phyloP scores from a whole-genome alignment of 306 rosid genomes.

The Prunus salicina region DNA sequence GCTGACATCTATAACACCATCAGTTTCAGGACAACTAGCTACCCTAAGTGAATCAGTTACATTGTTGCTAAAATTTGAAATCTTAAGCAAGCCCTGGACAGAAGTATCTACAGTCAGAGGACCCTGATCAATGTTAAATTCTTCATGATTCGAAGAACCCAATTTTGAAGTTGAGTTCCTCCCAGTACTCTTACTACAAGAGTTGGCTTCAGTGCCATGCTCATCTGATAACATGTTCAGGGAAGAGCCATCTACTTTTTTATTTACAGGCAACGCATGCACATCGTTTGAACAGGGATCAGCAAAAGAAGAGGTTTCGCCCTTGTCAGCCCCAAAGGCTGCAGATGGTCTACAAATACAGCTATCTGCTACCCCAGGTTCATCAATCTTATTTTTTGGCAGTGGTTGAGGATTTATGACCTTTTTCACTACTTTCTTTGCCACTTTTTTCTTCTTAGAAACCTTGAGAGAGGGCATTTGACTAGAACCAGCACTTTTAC shows the following conservation, averaged over 20 bases:
- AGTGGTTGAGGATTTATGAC: constrained; percentile 35
- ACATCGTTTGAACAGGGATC: constrained; percentile 25
- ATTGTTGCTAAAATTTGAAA: constrained; percentile 25
- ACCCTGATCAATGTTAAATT: constrained; percentile 26
- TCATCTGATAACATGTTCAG: constrained; percentile 32
- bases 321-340: constrained; percentile 28
- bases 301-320: constrained; percentile 23
- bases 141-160: constrained; percentile 29
- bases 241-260: constrained; percentile 23
- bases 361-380: constrained; percentile 26
- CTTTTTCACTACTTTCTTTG: constrained; percentile 67
- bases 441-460: constrained; percentile 63
- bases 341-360: constrained; percentile 18
- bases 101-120: constrained; percentile 37
- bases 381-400: constrained; percentile 21
- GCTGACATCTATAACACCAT: constrained; percentile 31
- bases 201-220: constrained; percentile 32
- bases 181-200: constrained; percentile 35
- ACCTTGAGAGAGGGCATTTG: constrained; percentile 32
- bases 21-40: constrained; percentile 36
- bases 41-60: constrained; percentile 25
- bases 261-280: constrained; percentile 31
- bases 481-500: constrained; percentile 19
- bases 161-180: constrained; percentile 31
- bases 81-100: constrained; percentile 25